Evolutionary conservation across 1,139 yeast genomes (phyloP).

Genomic region (Diutina siamensis): DNA sequence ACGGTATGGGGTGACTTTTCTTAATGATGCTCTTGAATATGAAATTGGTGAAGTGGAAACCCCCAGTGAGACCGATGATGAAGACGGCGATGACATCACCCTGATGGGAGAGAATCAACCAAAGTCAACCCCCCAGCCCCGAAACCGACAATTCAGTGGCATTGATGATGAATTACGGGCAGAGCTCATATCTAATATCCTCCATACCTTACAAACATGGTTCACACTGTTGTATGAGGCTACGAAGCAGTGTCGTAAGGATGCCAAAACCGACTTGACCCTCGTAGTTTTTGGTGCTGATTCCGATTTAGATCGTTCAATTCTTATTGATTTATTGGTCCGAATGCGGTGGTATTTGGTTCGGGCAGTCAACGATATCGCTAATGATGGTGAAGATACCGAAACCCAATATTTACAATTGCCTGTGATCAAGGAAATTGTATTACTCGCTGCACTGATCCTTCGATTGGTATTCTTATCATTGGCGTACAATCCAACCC

Average conservation of each 20-base stretch:
- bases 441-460: slow-evolving; percentile 18
- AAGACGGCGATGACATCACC: slow-evolving; percentile 18
- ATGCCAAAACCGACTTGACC: not conserved
- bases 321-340: not conserved
- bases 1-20: slow-evolving; percentile 14
- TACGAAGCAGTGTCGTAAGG: slow-evolving; percentile 8
- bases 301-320: not conserved
- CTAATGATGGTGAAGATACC: slow-evolving; percentile 10
- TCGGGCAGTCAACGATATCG: slow-evolving; percentile 14
- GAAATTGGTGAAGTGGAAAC: slow-evolving; percentile 6
- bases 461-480: slow-evolving; percentile 13
- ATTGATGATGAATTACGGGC: slow-evolving; percentile 18
- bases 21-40: slow-evolving; percentile 13
- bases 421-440: slow-evolving; percentile 17
- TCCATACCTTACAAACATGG: slow-evolving; percentile 15
- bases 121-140: slow-evolving; percentile 3
- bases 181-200: slow-evolving; percentile 13
- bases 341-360: slow-evolving; percentile 9
- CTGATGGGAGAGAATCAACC: slow-evolving; percentile 9
- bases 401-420: slow-evolving; percentile 11
- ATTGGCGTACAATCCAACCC: slow-evolving; percentile 7
- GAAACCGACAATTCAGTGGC: slow-evolving; percentile 12
- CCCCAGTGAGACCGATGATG: slow-evolving; percentile 13
- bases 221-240: slow-evolving; percentile 14
- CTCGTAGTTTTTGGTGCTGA: not conserved